Base-by-base conservation (phyloP, 2,329 filamentous ascomycete genomes). In the Aspergillus carbonarius region DNA sequence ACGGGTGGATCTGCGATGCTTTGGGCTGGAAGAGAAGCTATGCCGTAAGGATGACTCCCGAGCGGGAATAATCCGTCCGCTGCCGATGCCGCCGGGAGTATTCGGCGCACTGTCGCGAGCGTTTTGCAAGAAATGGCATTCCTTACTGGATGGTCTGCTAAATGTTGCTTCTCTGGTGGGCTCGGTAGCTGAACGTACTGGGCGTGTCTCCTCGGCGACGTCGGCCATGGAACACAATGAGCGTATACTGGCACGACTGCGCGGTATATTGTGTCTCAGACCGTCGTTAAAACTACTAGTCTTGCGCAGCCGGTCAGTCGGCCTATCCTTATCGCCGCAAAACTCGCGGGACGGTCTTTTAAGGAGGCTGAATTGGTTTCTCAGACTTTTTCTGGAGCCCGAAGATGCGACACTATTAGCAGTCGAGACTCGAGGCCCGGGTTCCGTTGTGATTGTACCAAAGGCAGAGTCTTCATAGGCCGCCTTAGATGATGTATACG, bases 1-100 rank as follows among this genome's bases (percentile, higher is more conserved):
- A 32, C 76, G 76, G 58, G 72, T 85, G 23, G 84, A 78, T 55
- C 81, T 79, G 1, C 82, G 81, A 56, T 85, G 81, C 72, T 82
- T 78, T 44, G 79, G 81, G 18, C 78, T 74, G 8, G 80, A 80
- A 1, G 83, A 80, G 66, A 84, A 72, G 55, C 71, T 76, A 65
- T 78, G 89, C 52, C 84, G 79, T 35, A 90, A 76, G 37, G 88
- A 91, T 1, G 88, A 92, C 56, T 90, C 88, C 57, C 88, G 83
- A 7, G 81, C 73, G 0, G 89, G 89, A 55, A 92, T 90, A 7
- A 81, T 74, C 50, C 83, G 78, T 2, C 82, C 80, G 55, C 77
- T 82, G 25, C 77, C 69, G 64, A 78, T 73, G 7, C 71, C 70
- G 25, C 74, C 71, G 18, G 73, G 74, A 32, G 70, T 75, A 50